These are phyloP conservation scores for Candida schatavii DNA, from an alignment of 805 yeast species.

Conservation along the genomic window DNA sequence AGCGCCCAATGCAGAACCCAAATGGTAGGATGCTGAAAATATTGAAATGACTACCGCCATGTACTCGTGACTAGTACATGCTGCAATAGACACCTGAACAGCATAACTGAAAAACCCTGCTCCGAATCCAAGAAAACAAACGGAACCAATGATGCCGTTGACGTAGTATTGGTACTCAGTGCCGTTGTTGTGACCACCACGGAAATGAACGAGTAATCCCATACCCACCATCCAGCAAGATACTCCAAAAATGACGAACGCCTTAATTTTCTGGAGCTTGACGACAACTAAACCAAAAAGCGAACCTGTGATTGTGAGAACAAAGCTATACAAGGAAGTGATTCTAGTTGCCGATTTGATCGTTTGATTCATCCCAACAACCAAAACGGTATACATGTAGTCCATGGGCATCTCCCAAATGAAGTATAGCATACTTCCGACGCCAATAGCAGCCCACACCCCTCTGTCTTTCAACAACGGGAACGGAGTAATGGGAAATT, in stretches of 20 bases:
- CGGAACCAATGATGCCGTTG: conserved; percentile 62
- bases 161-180: conserved; percentile 24
- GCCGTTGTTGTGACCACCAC: conserved; percentile 45
- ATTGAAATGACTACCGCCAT: conserved; percentile 62
- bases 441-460: conserved; percentile 65
- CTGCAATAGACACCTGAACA: conserved; percentile 57
- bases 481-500: conserved; percentile 62
- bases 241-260: conserved; percentile 58
- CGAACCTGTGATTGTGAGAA: conserved; percentile 59
- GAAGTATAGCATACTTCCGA: conserved; percentile 58
- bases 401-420: conserved; percentile 69
- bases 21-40: conserved; percentile 54
- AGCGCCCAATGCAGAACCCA: conserved; percentile 64
- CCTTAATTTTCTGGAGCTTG: conserved; percentile 52
- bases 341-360: conserved; percentile 66
- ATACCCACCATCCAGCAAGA: conserved; percentile 56
- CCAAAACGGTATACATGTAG: conserved; percentile 62
- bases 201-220: conserved; percentile 57
- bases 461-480: conserved; percentile 63
- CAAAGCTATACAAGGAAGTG: conserved; percentile 59
- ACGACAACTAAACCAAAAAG: conserved; percentile 53
- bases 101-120: conserved; percentile 72
- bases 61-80: conserved; percentile 58
- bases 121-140: conserved; percentile 66
- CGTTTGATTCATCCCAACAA: conserved; percentile 61